Evolutionary conservation across 2,329 filamentous ascomycete genomes (phyloP).

Genomic region (Chaetomium sp.): DNA sequence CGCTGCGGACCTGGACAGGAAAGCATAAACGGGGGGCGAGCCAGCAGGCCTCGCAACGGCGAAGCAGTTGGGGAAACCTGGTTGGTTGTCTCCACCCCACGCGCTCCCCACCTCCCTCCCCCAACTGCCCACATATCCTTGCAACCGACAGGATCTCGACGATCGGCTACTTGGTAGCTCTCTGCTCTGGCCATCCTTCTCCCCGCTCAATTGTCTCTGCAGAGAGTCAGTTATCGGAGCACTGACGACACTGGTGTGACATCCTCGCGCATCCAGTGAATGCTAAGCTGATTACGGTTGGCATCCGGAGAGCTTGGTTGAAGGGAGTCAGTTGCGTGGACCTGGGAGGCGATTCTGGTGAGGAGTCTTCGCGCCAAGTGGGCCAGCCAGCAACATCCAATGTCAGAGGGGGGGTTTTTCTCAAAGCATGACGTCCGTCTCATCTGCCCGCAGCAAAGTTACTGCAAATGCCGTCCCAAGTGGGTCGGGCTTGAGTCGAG

Average conservation of each 20-base stretch:
- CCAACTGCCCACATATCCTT: constrained; percentile 7
- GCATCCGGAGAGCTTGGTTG: constrained; percentile 20
- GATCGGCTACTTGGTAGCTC: no score
- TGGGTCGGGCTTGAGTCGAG: constrained; percentile 6
- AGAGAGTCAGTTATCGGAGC: constrained; percentile 28
- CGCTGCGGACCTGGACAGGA: constrained; percentile 12
- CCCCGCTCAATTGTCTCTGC: constrained; percentile 7
- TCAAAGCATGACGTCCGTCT: constrained; percentile 26
- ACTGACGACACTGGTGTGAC: constrained; percentile 34
- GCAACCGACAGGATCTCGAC: constrained; percentile 17
- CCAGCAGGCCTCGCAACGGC: constrained; percentile 30
- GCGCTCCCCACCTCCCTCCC: constrained; percentile 9
- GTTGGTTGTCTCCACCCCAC: constrained; percentile 15
- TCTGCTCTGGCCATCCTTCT: constrained; percentile 7
- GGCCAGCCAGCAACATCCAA: constrained; percentile 13
- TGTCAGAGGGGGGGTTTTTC: constrained; percentile 21
- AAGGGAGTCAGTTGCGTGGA: constrained; percentile 33
- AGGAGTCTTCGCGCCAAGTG: constrained; percentile 18
- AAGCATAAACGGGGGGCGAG: constrained; percentile 20
- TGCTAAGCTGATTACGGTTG: constrained; percentile 9
- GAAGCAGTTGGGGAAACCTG: constrained; percentile 26
- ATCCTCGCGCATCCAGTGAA: constrained; percentile 29
- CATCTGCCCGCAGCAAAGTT: constrained; percentile 10
- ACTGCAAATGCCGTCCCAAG: constrained; percentile 27
- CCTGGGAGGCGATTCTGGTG: constrained; percentile 31